Conservation (phyloP, 768 basidiomycete species). For the Tulasnella sp. region DNA sequence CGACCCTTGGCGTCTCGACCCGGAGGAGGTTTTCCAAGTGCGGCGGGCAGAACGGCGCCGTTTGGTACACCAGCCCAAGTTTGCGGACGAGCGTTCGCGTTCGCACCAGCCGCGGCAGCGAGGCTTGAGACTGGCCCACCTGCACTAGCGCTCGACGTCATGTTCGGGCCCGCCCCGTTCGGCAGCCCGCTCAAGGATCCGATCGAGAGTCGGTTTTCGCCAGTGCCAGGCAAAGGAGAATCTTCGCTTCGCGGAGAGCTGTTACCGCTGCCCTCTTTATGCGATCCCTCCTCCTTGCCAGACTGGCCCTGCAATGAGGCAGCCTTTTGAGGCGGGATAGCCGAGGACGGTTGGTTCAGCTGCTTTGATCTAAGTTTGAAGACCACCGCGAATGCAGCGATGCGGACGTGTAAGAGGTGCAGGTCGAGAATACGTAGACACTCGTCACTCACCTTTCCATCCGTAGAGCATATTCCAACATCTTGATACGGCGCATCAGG, state of each 20-base stretch:
- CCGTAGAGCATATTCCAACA: slow-evolving; percentile 96
- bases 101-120: slow-evolving; percentile 8
- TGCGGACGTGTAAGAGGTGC: slow-evolving; percentile 27
- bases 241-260: slow-evolving; percentile 87
- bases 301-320: slow-evolving; percentile 56
- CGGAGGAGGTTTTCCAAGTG: slow-evolving; percentile 56
- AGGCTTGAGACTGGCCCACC: slow-evolving; percentile 12
- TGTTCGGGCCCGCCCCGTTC: slow-evolving; percentile 47
- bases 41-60: slow-evolving; percentile 19
- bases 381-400: slow-evolving; percentile 20
- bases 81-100: slow-evolving; percentile 19
- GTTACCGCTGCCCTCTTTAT: slow-evolving; percentile 73
- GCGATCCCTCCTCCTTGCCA: slow-evolving; percentile 39
- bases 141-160: slow-evolving; percentile 25
- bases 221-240: slow-evolving; percentile 57
- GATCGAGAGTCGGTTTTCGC: slow-evolving; percentile 53
- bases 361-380: slow-evolving; percentile 65
- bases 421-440: slow-evolving; percentile 6
- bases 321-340: slow-evolving; percentile 63
- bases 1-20: slow-evolving; percentile 94
- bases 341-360: slow-evolving; percentile 56
- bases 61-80: slow-evolving; percentile 29
- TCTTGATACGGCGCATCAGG: slow-evolving; percentile 93
- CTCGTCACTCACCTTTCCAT: slow-evolving; percentile 78
- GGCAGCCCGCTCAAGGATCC: slow-evolving; percentile 41